Base-by-base conservation (phyloP, 306 rosid species). In the Calophaca sinica region DNA sequence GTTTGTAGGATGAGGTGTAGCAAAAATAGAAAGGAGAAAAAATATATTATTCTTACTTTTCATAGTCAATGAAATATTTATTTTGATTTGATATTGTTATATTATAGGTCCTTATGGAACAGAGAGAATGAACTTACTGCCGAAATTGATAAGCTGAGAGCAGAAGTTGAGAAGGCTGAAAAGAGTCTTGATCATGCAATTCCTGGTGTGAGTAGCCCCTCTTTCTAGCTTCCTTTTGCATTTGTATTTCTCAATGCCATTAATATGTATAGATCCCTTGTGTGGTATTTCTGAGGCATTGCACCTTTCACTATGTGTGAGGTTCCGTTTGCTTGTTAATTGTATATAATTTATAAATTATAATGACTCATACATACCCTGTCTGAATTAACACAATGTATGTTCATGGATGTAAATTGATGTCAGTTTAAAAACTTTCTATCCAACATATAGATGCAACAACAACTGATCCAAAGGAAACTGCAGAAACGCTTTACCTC, bases 141-240 rank as follows among this genome's bases (percentile, higher is more conserved):
- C 87, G 96, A 88, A 88, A 91, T 94, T 85, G 93, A 91, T 82
- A 94, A 88, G 88, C 74, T 90, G 87, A 87, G 83, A 81, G 81
- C 91, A 20, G 98, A 94, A 85, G 89, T 88, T 77, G 98, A 91
- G 84, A 94, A 91, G 86, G 97, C 96, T 31, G 93, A 94, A 86
- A 94, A 87, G 87, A 94, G 89, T 86, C 96, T 94, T 51, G 98
- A 94, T 84, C 96, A 94, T 85, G 96, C 98, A 70, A 91, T 96
- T 86, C 96, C 98, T 73, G 98, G 98, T 70, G 98, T 94, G 81
- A 89, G 98, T 83, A 79, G 72, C 73, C 68, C 63, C 6, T 71
- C 63, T 80, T 63, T 76, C 55, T 78, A 52, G 61, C 76, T 33
- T 33, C 62, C 60, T 82, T 74, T 81, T 70, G 42, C 55, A 48